Percentiles rank a stretch among this genome's conserved stretches.
These are phyloP conservation scores for Colletotrichum incanum DNA, from an alignment of 2,329 filamentous ascomycete species.

Conservation along the genomic window DNA sequence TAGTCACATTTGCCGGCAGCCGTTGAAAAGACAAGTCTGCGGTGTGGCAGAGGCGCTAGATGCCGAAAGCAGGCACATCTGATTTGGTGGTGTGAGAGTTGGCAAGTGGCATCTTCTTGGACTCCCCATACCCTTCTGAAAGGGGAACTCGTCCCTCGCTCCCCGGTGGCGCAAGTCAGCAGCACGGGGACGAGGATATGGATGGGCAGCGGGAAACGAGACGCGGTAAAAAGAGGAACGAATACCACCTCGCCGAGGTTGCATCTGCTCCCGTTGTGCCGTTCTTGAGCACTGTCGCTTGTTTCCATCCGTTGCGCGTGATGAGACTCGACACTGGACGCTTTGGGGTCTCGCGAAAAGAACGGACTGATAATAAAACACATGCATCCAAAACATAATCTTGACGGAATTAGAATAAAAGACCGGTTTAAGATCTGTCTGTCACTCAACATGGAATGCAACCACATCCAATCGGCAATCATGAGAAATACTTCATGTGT, in stretches of 20 bases:
- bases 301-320: constrained; percentile 5
- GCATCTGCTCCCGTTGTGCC: constrained; percentile 10
- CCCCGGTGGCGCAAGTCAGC: constrained; percentile 35
- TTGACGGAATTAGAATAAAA: constrained; percentile 7
- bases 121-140: constrained; percentile 12
- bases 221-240: not conserved
- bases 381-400: not conserved
- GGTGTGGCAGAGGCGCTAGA: constrained; percentile 4
- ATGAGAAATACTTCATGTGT: not conserved
- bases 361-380: not conserved
- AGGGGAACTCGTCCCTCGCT: constrained; percentile 22
- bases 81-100: constrained; percentile 29
- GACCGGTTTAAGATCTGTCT: not conserved
- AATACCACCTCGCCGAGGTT: constrained; percentile 5
- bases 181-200: constrained; percentile 12
- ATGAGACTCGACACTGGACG: constrained; percentile 9
- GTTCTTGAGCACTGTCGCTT: constrained; percentile 4
- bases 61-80: constrained; percentile 36
- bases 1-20: not conserved
- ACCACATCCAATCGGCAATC: not conserved
- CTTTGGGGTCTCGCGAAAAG: not conserved
- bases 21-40: constrained; percentile 37
- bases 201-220: constrained; percentile 6
- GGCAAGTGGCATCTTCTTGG: constrained; percentile 7
- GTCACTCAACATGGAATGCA: not conserved